These are phyloP conservation scores for Xylaria sp. DNA, from an alignment of 2,329 filamentous ascomycete species.

Conservation along the genomic window DNA sequence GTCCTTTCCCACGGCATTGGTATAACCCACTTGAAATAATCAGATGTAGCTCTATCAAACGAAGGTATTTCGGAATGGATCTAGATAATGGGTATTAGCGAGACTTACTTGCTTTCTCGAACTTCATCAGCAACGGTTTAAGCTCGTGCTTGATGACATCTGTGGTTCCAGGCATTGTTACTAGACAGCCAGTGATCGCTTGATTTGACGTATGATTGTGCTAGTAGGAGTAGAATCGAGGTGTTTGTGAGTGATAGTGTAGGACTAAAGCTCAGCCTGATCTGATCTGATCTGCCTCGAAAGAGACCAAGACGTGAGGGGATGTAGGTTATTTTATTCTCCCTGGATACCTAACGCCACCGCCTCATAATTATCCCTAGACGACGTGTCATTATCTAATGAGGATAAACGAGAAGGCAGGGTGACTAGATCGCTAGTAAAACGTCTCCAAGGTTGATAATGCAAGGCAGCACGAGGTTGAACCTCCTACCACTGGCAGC, in stretches of 20 bases:
- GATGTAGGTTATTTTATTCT: background rate
- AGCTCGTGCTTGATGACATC: conserved; percentile 6
- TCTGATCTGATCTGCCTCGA: background rate
- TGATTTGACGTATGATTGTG: background rate
- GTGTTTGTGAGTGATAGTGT: background rate
- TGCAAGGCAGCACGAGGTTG: too few species aligned
- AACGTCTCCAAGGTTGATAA: too few species aligned
- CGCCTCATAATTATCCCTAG: background rate
- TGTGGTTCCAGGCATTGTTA: background rate
- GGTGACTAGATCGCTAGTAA: too few species aligned
- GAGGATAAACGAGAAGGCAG: too few species aligned
- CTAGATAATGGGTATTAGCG: background rate
- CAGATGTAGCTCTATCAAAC: background rate
- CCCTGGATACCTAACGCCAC: background rate
- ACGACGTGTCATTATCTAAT: too few species aligned
- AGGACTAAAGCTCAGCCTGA: background rate
- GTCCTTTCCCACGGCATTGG: conserved; percentile 4
- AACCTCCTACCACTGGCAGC: too few species aligned
- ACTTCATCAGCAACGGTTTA: conserved; percentile 16
- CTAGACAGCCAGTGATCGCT: background rate
- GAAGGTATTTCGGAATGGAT: background rate
- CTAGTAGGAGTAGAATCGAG: background rate
- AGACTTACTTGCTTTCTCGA: conserved; percentile 12
- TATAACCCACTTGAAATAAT: conserved; percentile 21
- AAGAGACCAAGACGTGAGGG: background rate